A percentile compares a stretch with the other conserved stretches of the same genome.
phyloP scores from a whole-genome alignment of 306 rosid genomes.

The Vigna radiata region DNA sequence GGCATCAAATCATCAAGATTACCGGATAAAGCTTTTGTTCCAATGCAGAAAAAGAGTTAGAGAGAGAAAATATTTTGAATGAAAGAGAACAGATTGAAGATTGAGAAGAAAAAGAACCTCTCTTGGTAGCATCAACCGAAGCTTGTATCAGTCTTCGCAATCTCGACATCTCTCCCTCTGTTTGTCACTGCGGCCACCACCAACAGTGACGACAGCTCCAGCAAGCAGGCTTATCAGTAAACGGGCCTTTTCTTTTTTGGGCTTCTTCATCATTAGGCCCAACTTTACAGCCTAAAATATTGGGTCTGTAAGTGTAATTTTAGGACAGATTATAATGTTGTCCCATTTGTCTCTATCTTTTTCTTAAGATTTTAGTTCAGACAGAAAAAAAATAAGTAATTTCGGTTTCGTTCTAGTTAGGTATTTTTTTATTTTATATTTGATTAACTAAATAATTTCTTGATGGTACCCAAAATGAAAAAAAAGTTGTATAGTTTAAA shows the following conservation, averaged over 20 bases:
- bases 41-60: conserved; percentile 27
- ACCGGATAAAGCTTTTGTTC: conserved; percentile 63
- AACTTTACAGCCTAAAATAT: neutral
- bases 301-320: too few species aligned
- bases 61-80: conserved; percentile 8
- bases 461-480: too few species aligned
- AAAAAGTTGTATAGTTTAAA: too few species aligned
- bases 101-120: conserved; percentile 50
- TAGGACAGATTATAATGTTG: too few species aligned
- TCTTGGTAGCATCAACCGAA: conserved; percentile 81
- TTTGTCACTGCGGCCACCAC: neutral
- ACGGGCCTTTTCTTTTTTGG: conserved; percentile 31
- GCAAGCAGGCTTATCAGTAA: conserved; percentile 1
- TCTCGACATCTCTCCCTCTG: conserved; percentile 66
- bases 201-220: conserved; percentile 5
- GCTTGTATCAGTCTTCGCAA: conserved; percentile 73
- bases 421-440: too few species aligned
- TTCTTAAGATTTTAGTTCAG: too few species aligned
- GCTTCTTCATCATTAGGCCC: neutral
- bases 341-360: too few species aligned
- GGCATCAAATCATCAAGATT: conserved; percentile 88
- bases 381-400: too few species aligned
- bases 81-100: conserved; percentile 1
- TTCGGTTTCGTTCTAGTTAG: too few species aligned
- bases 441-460: too few species aligned